phyloP scores from a whole-genome alignment of 2,329 filamentous ascomycete species.

The Paraphaeosphaeria minitans region DNA sequence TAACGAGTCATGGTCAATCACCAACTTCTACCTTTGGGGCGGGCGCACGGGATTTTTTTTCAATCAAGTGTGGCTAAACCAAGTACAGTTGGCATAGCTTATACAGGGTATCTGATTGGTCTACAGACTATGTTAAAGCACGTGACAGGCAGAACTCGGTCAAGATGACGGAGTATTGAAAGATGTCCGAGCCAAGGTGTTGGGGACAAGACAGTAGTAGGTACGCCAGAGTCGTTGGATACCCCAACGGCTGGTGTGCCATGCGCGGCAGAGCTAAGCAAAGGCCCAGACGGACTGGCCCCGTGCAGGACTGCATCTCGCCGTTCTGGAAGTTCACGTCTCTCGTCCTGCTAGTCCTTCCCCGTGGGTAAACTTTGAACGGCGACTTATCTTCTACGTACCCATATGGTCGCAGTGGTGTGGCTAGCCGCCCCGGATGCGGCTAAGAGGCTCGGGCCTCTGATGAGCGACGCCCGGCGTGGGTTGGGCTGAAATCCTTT shows the following conservation, averaged over 20 bases:
- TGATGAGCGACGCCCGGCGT: neutral
- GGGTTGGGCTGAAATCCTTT: slow-evolving; percentile 1
- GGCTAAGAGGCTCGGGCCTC: neutral
- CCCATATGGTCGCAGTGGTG: neutral
- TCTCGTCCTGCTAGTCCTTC: neutral
- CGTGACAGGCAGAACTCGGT: too few species aligned
- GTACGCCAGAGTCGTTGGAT: neutral
- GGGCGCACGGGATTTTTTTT: too few species aligned
- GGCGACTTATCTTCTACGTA: neutral
- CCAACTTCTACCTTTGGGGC: neutral
- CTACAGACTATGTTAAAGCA: too few species aligned
- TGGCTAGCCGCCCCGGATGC: neutral
- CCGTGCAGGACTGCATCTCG: slow-evolving; percentile 3
- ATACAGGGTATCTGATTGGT: too few species aligned
- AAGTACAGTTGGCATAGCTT: too few species aligned
- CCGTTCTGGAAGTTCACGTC: neutral
- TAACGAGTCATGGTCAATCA: neutral
- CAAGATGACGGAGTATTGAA: neutral
- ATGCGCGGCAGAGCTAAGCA: neutral
- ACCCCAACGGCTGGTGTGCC: neutral
- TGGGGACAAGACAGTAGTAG: neutral
- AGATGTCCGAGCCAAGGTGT: neutral
- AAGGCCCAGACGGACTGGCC: neutral
- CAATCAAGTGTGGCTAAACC: too few species aligned
- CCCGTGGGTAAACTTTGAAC: slow-evolving; percentile 5